Conservation (phyloP, 2,329 filamentous ascomycete species). For the Scortechinia acanthostroma region DNA sequence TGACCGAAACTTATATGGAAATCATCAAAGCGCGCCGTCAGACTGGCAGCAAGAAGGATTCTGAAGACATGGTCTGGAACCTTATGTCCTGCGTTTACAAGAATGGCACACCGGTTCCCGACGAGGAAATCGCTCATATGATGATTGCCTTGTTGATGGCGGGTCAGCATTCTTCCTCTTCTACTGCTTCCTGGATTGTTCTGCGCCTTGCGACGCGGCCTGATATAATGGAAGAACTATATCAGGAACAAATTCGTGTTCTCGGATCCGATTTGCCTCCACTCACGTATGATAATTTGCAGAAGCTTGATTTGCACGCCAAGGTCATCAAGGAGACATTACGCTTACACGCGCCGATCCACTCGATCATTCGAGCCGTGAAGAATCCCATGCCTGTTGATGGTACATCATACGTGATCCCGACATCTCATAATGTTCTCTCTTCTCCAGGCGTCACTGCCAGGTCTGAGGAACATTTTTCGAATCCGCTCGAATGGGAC, state of each 20-base stretch:
- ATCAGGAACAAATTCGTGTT: constrained; percentile 70
- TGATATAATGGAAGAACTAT: constrained; percentile 72
- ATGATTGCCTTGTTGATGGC: constrained; percentile 93
- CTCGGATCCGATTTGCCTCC: constrained; percentile 71
- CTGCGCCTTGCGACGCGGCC: constrained; percentile 73
- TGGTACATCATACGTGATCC: constrained; percentile 76
- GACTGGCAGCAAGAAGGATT: constrained; percentile 36
- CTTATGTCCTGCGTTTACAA: constrained; percentile 83
- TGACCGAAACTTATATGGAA: constrained; percentile 75
- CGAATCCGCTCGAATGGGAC: constrained; percentile 76
- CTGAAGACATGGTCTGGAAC: constrained; percentile 81
- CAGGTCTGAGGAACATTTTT: constrained; percentile 69
- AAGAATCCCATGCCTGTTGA: constrained; percentile 80
- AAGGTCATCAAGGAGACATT: constrained; percentile 88
- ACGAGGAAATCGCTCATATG: constrained; percentile 82
- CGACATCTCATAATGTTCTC: constrained; percentile 73
- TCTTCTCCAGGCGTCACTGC: constrained; percentile 79
- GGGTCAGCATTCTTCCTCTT: constrained; percentile 82
- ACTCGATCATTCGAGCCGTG: constrained; percentile 89
- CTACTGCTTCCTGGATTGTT: constrained; percentile 78
- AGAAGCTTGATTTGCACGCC: constrained; percentile 73
- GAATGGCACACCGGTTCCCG: constrained; percentile 70
- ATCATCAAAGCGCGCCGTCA: constrained; percentile 69
- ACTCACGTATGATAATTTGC: constrained; percentile 70
- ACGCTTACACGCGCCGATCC: constrained; percentile 83